Percentiles rank a stretch among this genome's conserved stretches.
Conservation (phyloP, 208 protist genomes). For the Acanthamoeba culbertsoni region DNA sequence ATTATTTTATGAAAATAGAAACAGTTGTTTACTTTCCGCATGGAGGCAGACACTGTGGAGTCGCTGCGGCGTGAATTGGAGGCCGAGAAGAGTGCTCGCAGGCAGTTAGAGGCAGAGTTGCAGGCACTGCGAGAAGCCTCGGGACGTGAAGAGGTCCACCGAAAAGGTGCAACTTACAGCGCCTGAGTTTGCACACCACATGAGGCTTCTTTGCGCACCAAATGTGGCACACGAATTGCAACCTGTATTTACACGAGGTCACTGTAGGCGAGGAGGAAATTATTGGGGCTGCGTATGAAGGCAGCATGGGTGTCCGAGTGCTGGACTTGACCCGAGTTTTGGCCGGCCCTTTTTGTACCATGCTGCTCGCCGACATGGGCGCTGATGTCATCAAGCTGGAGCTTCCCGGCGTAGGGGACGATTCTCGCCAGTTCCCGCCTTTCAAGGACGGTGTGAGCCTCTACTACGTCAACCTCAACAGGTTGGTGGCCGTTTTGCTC, state of each 20-base stretch:
- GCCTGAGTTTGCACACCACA: background rate
- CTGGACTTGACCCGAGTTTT: slow-evolving; percentile 47
- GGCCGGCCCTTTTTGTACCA: slow-evolving; percentile 37
- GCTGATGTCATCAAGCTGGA: slow-evolving; percentile 51
- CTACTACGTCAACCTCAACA: slow-evolving; percentile 56
- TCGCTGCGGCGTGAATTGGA: slow-evolving; percentile 7
- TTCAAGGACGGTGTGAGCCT: slow-evolving; percentile 38
- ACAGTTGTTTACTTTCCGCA: no score
- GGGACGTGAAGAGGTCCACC: background rate
- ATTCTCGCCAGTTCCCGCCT: slow-evolving; percentile 47
- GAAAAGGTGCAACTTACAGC: background rate
- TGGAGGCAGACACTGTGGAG: background rate
- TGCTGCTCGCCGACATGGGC: slow-evolving; percentile 53
- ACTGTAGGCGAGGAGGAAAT: background rate
- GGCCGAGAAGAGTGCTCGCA: background rate
- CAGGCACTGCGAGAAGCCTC: background rate
- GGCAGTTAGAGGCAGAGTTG: background rate
- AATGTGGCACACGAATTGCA: no score
- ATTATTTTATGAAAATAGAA: background rate
- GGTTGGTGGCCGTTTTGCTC: background rate
- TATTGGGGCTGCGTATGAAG: background rate
- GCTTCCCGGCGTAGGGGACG: slow-evolving; percentile 16
- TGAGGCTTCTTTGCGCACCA: no score
- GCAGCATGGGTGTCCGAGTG: background rate
- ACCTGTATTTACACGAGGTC: background rate